Evolutionary conservation across 2,329 filamentous ascomycete genomes (phyloP).

Genomic region (Talaromyces sp.): DNA sequence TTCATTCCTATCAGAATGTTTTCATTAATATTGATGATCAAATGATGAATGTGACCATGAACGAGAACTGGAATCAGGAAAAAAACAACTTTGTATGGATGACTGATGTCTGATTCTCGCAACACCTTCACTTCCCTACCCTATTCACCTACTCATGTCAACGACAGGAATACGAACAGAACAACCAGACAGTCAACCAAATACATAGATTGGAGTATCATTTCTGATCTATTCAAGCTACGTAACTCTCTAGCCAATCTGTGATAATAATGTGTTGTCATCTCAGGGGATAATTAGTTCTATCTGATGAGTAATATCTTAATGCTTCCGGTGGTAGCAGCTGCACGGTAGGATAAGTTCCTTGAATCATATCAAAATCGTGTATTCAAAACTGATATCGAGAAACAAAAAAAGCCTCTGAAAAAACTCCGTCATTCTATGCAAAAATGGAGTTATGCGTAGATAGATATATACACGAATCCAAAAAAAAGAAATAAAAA

Average conservation of each 20-base stretch:
- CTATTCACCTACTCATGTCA: neutral
- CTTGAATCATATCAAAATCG: neutral
- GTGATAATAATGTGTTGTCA: too few species aligned
- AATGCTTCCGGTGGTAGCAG: too few species aligned
- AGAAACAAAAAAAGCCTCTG: neutral
- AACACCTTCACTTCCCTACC: neutral
- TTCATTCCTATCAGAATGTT: neutral
- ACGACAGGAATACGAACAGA: neutral
- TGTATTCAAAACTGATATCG: neutral
- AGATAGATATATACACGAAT: neutral
- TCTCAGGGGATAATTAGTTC: too few species aligned
- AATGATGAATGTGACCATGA: conserved; percentile 2
- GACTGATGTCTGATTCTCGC: neutral
- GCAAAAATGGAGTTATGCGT: neutral
- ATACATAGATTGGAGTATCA: neutral
- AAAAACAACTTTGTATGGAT: neutral
- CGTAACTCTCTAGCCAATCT: neutral
- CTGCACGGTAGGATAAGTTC: too few species aligned
- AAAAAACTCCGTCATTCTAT: neutral
- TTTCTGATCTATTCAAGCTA: neutral
- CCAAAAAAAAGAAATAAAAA: neutral
- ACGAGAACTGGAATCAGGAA: conserved; percentile 3
- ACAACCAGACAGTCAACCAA: neutral
- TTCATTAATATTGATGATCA: neutral
- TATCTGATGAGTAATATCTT: too few species aligned